Evolutionary conservation across 257 asterid genomes (phyloP).

Genomic region (Solanum ossicruentum): DNA sequence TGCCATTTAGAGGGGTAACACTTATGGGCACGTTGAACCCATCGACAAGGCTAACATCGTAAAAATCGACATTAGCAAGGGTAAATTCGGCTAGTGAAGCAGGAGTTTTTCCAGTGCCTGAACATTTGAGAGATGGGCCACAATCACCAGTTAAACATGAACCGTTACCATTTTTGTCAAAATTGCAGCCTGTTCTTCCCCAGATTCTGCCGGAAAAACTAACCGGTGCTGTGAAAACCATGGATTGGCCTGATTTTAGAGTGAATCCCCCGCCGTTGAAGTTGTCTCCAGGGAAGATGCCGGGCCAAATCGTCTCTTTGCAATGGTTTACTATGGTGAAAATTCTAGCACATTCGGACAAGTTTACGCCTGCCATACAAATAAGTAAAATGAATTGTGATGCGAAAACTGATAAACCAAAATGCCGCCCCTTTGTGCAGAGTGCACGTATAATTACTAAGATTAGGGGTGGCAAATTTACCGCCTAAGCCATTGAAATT

Average conservation of each 20-base stretch:
- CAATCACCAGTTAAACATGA: constrained; percentile 69
- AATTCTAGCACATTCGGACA: constrained; percentile 40
- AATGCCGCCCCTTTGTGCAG: too few relatives aligned
- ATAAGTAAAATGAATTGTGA: background rate
- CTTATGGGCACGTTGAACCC: constrained; percentile 72
- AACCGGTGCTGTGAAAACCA: constrained; percentile 54
- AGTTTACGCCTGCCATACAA: constrained; percentile 18
- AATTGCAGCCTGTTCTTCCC: constrained; percentile 87
- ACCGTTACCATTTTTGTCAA: constrained; percentile 62
- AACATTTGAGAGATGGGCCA: constrained; percentile 55
- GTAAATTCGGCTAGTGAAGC: constrained; percentile 87
- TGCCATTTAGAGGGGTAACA: constrained; percentile 61
- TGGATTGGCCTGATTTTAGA: constrained; percentile 43
- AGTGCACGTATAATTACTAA: too few relatives aligned
- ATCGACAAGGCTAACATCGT: constrained; percentile 89
- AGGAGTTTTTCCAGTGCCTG: constrained; percentile 55
- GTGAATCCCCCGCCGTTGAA: constrained; percentile 80
- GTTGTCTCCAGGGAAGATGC: constrained; percentile 50
- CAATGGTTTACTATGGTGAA: constrained; percentile 78
- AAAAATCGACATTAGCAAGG: constrained; percentile 44
- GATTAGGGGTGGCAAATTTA: too few relatives aligned
- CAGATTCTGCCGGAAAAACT: constrained; percentile 81
- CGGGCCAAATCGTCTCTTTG: constrained; percentile 87
- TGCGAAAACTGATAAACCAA: too few relatives aligned
- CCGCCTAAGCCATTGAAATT: too few relatives aligned